Evolutionary conservation across 208 protist species (phyloP), one percentile per base, ranked within the genome.

Genomic region (Angomonas deanei): DNA sequence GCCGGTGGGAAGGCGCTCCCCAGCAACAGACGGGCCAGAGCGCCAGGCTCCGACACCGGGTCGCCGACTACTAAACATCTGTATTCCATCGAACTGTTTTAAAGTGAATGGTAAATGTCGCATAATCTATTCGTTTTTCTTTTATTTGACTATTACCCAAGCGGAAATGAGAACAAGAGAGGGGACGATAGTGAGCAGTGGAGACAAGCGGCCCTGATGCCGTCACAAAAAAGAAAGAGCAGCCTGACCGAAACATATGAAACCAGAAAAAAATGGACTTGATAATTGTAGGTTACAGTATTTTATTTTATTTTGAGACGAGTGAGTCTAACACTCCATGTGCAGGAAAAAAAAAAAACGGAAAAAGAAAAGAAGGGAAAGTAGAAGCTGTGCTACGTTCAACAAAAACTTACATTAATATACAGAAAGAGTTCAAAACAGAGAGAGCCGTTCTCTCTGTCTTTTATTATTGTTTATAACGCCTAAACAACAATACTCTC

Each of bases 51-150:
- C 4, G 60, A 63, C 21, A 76, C 66, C 17, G 73, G 34, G 58
- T 83, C 77, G 13, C 81, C 76, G 3, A 76, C 61, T 3, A 88
- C 55, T 15, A 82, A 49, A 61, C 78, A 85, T 11, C 57, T 69
- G 24, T 83, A 88, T 68, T 88, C 78, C 82, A 84, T 84, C 19
- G 23, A 8, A 15, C 17, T 26, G 11, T 27, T 67, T 31, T n/a
- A 15, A 3, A 32, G n/a, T 49, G 52, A n/a, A n/a, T n/a, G n/a
- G n/a, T n/a, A n/a, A n/a, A n/a, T n/a, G n/a, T n/a, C n/a, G n/a
- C n/a, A n/a, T n/a, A n/a, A n/a, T n/a, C 0, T 28, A 17, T 60
- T 24, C 28, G 50, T 31, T 53, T 24, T 53, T 53, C n/a, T 27
- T 53, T 53, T 53, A 11, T 27, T 53, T 53, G 11, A 27, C 8